These are phyloP conservation scores for Sabuloglossum arenarium DNA, from an alignment of 495 filamentous ascomycete species.

Conservation along the genomic window DNA sequence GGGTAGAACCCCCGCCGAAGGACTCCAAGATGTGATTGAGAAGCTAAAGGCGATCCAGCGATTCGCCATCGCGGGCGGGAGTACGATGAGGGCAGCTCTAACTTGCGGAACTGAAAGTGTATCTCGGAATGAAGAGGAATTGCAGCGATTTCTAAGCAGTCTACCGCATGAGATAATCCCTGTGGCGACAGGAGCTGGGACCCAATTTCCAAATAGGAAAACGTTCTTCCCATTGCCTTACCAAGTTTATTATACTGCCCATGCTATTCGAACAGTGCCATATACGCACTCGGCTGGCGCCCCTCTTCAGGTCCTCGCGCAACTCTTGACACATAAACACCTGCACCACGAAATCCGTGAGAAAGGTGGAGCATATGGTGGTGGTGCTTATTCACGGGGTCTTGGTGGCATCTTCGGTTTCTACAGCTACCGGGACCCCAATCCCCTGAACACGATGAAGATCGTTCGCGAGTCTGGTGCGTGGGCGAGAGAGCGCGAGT, in stretches of 20 bases:
- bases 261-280: constrained; percentile 63
- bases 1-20: constrained; percentile 29
- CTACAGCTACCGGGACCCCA: constrained; percentile 94
- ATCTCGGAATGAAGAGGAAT: constrained; percentile 43
- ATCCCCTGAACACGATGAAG: constrained; percentile 67
- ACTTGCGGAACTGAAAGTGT: constrained; percentile 61
- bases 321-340: constrained; percentile 92
- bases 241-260: constrained; percentile 82
- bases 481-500: constrained; percentile 66
- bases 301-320: constrained; percentile 66
- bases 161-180: constrained; percentile 24
- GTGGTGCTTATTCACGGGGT: constrained; percentile 61
- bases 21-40: constrained; percentile 50
- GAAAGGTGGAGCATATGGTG: constrained; percentile 93
- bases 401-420: constrained; percentile 77
- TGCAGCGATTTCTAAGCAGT: constrained; percentile 47
- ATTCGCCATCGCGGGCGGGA: constrained; percentile 41
- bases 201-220: constrained; percentile 28
- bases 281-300: constrained; percentile 59
- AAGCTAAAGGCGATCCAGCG: constrained; percentile 78
- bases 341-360: constrained; percentile 95
- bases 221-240: constrained; percentile 89
- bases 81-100: constrained; percentile 52
- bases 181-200: constrained; percentile 14
- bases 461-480: constrained; percentile 68